Percentiles rank a stretch among this genome's conserved stretches.
These are phyloP conservation scores for Capsella rubella DNA, from an alignment of 441 rosid genomes.

Conservation along the genomic window DNA sequence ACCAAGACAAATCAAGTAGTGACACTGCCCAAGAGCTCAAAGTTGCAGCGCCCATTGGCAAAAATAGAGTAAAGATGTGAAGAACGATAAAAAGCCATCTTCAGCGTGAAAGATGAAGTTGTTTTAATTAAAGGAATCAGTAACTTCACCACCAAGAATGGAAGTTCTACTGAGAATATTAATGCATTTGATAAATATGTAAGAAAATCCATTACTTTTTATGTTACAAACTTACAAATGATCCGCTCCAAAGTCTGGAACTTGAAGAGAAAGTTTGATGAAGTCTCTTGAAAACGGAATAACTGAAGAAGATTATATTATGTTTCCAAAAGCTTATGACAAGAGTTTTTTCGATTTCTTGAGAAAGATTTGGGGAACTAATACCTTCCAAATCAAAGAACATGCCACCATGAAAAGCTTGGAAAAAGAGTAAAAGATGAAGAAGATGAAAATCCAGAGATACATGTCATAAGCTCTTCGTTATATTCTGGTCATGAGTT, in stretches of 20 bases:
- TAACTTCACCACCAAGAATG: no score
- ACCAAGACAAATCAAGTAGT: no score
- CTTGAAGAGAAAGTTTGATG: background rate
- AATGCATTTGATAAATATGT: no score
- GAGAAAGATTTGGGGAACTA: conserved; percentile 53
- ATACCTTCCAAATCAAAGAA: conserved; percentile 25
- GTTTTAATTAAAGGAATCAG: no score
- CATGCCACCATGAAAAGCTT: background rate
- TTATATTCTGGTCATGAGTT: background rate
- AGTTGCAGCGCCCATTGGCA: no score
- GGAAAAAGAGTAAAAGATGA: background rate
- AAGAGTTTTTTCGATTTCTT: conserved; percentile 43
- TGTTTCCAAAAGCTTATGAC: conserved; percentile 50
- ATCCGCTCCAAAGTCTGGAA: background rate
- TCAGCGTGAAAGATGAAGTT: no score
- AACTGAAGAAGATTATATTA: conserved; percentile 34
- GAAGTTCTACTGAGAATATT: no score
- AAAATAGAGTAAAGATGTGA: no score
- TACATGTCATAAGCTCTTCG: background rate
- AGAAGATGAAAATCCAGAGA: background rate
- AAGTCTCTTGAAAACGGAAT: conserved; percentile 39
- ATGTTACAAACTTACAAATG: no score
- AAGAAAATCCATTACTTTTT: no score
- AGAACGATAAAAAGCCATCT: no score
- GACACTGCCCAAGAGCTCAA: no score